Base-by-base conservation (phyloP, 106 monocot species). In the Dioscorea alata region DNA sequence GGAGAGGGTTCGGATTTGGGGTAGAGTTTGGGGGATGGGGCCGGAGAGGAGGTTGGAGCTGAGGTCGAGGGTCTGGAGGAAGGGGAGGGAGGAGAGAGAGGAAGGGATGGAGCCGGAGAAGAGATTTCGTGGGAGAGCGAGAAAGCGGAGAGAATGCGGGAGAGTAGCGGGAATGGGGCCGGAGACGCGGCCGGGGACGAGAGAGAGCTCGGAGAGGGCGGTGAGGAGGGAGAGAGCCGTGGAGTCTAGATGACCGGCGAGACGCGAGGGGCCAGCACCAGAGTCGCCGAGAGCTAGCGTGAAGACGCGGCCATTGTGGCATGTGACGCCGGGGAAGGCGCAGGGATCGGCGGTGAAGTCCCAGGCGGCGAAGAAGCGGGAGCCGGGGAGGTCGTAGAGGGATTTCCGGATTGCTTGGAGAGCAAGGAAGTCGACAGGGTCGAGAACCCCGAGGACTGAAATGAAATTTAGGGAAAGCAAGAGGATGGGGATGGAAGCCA, bases 321-420 rank as follows among this genome's bases (percentile, higher is more conserved):
- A 78, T 42, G 42, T 48, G 21, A 74, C 78, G 48, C 74, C 78
- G 28, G 78, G 49, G 78, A 70, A 77, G 68, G 13, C 23, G 65
- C 92, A 93, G 60, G 92, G 92, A 73, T 93, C 92, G 71, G 65
- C 66, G 50, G 93, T 86, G 79, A 89, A 88, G 71, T 93, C 93
- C 88, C 93, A 93, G 62, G 69, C 24, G 57, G 81, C 28, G 76
- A 93, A 86, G 93, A 84, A 93, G 31, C n/a, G 17, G 24, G 89
- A 89, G 56, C 93, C 93, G 8, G 89, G 93, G 35, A 87, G 59
- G 73, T 94, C 93, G 20, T 22, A 21, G 34, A 94, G 86, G 42
- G 89, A 76, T 17, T 63, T 74, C 60, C 75, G 86, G 60, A 94
- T 75, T 32, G 89, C 50, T 50, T 89, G 93, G 13, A 94, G 84